These are phyloP conservation scores for Pilaira anomala DNA, from an alignment of 192 early-diverging fungal genomes.

Conservation along the genomic window DNA sequence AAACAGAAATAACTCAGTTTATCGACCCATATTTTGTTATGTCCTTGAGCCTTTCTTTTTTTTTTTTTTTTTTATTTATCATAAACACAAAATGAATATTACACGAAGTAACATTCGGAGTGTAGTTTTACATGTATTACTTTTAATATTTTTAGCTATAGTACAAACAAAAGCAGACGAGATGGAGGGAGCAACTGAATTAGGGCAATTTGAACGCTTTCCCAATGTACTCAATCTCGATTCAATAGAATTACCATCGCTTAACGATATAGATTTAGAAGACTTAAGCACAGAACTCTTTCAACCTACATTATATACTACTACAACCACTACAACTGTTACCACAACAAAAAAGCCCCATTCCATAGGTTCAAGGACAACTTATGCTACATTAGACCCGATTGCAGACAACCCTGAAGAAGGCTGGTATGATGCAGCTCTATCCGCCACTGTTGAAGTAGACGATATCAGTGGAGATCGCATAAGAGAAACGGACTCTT, in stretches of 20 bases:
- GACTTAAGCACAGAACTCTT: no score
- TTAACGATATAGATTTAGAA: background rate
- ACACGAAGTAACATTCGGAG: conserved; percentile 4
- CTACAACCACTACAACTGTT: background rate
- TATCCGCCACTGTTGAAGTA: background rate
- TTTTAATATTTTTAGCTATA: conserved; percentile 12
- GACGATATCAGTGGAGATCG: background rate
- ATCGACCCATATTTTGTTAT: no score
- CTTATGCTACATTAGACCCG: background rate
- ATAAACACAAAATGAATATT: no score
- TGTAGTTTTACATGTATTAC: conserved; percentile 2
- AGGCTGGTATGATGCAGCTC: background rate
- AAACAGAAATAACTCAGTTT: no score
- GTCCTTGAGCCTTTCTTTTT: no score
- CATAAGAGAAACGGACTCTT: background rate
- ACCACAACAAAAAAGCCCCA: background rate
- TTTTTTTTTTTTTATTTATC: no score
- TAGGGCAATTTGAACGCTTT: conserved; percentile 4
- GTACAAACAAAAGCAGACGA: conserved; percentile 4
- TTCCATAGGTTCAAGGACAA: background rate
- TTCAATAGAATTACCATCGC: conserved; percentile 5
- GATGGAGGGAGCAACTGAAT: background rate
- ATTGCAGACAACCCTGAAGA: background rate
- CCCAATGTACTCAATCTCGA: background rate
- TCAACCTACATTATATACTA: background rate